These are phyloP conservation scores for Phialocephala subalpina DNA, from an alignment of 2,329 filamentous ascomycete species.

Conservation along the genomic window DNA sequence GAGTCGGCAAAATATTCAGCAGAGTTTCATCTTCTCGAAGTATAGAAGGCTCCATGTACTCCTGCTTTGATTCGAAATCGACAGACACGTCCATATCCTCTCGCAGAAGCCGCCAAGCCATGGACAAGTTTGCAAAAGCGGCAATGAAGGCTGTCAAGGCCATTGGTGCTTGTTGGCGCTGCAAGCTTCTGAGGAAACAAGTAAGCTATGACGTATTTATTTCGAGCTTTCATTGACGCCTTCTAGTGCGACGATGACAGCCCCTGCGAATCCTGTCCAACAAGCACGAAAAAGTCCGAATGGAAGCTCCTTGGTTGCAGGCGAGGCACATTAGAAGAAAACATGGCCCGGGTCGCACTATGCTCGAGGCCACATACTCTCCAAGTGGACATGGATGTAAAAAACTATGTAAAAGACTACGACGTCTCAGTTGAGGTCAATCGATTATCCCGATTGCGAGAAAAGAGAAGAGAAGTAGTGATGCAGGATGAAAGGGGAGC, in stretches of 20 bases:
- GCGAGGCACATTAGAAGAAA: constrained; percentile 22
- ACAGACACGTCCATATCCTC: background rate
- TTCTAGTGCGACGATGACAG: constrained; percentile 13
- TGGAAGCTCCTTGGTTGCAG: constrained; percentile 27
- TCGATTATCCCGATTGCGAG: background rate
- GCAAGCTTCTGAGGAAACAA: constrained; percentile 26
- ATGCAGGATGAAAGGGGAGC: background rate
- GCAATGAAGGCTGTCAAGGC: constrained; percentile 29
- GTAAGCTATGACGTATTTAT: constrained; percentile 18
- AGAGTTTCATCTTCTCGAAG: background rate
- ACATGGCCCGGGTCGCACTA: constrained; percentile 21
- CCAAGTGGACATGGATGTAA: background rate
- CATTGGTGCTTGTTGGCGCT: constrained; percentile 31
- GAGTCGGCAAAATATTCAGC: background rate
- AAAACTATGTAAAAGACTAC: background rate
- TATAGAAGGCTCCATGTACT: background rate
- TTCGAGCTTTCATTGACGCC: background rate
- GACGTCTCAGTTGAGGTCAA: background rate
- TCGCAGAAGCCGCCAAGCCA: background rate
- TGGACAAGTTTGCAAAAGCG: constrained; percentile 14
- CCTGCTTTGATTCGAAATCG: constrained; percentile 3
- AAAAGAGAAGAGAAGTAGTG: background rate
- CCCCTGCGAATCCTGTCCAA: constrained; percentile 24
- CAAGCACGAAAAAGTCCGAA: constrained; percentile 11
- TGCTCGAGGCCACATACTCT: background rate